Conservation (phyloP, 306 rosid species). For the Glycine latifolia region DNA sequence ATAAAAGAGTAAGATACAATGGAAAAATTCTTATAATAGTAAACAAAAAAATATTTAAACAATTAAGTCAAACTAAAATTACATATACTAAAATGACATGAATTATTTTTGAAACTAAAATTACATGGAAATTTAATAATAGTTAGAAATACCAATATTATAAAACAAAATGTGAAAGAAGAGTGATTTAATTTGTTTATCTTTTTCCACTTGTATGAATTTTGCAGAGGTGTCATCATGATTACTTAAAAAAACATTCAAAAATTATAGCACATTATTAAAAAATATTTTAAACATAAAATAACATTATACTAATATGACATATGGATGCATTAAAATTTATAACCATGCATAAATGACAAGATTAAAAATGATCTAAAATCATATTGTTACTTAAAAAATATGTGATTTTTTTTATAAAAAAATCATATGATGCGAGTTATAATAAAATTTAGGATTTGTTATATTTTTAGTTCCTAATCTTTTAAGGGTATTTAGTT, state of each 20-base stretch:
- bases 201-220: neutral
- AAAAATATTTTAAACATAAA: no score
- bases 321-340: no score
- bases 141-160: neutral
- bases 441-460: neutral
- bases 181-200: neutral
- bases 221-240: neutral
- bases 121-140: neutral
- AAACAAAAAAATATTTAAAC: neutral
- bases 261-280: neutral
- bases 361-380: no score
- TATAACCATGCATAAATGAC: no score
- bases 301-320: neutral
- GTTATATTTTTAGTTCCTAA: no score
- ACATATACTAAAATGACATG: neutral
- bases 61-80: neutral
- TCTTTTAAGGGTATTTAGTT: no score
- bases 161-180: neutral
- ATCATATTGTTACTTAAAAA: neutral
- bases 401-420: neutral
- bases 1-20: neutral
- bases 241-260: neutral
- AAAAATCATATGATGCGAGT: neutral
- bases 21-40: neutral
- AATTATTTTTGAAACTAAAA: no score